Evolutionary conservation across 768 basidiomycete species (phyloP), one percentile per base, ranked within the genome.

Genomic region (Favolaschia claudopus): DNA sequence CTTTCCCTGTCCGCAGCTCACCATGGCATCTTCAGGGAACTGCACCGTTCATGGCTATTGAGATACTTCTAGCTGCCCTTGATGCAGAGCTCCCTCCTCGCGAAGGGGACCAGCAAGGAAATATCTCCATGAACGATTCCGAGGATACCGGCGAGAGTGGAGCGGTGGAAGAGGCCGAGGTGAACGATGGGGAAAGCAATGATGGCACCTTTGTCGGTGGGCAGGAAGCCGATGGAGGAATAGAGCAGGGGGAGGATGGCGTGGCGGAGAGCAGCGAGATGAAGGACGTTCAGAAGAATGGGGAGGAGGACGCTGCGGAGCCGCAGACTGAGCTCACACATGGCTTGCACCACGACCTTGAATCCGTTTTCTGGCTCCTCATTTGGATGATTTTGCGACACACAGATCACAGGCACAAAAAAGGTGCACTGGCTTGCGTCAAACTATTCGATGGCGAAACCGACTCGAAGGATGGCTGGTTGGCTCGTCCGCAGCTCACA

Each of bases 331-430:
- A n/a, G n/a, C n/a, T n/a, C n/a, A n/a, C n/a, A n/a, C n/a, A n/a
- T n/a, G n/a, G 25, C 37, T 20, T 42, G 39, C 38, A 42, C 31
- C 36, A 60, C 45, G 59, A 60, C 33, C 31, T 60, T 13, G 52
- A 60, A 39, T 46, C 44, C 4, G 54, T 60, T 32, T 60, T 42
- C 33, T 60, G 46, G 45, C 33, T 60, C 22, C 45, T 60, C 19
- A 32, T 60, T 14, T 60, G 59, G 59, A 8, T 54, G 17, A 12
- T 60, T 22, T 17, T 55, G 15, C 59, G 59, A 32, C 46, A 60
- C n/a, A 22, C 59, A 4, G 19, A 43, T 14, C 59, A 55, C 29
- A 4, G 15, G 15, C 8, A 25, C 25, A 13, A 19, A 17, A 15
- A 24, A 24, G 46, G 37, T 7, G 14, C 19, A 5, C 2, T 19